phyloP scores from a whole-genome alignment of 108 stramenopile species.

The Cyclotella sp. region DNA sequence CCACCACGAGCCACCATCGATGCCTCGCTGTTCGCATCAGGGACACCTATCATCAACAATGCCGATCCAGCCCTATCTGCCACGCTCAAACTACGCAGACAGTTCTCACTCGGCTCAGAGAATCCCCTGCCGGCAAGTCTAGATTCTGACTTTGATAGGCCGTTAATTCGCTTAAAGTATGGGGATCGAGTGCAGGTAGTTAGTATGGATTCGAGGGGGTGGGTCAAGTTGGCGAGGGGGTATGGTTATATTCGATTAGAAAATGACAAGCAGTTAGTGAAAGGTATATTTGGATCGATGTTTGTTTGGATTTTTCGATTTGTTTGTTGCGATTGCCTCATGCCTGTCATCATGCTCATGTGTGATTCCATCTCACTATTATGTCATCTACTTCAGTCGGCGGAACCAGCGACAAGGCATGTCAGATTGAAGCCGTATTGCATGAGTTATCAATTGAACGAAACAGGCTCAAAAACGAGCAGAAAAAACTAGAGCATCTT shows the following conservation, averaged over 20 bases:
- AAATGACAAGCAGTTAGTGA: slow-evolving; percentile 70
- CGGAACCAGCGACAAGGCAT: slow-evolving; percentile 71
- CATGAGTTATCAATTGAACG: slow-evolving; percentile 64
- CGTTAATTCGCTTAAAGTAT: slow-evolving; percentile 56
- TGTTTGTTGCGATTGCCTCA: background rate
- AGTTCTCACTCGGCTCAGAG: slow-evolving; percentile 1
- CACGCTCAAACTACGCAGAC: slow-evolving; percentile 15
- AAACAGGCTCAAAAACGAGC: slow-evolving; percentile 65
- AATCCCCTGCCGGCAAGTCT: background rate
- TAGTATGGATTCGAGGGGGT: slow-evolving; percentile 64
- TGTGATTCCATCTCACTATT: background rate
- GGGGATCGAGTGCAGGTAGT: slow-evolving; percentile 86
- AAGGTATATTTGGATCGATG: slow-evolving; percentile 54
- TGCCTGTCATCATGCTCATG: background rate
- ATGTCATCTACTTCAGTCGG: slow-evolving; percentile 51
- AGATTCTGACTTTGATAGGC: slow-evolving; percentile 42
- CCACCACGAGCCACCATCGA: background rate
- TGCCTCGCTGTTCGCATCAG: background rate
- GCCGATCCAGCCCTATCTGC: slow-evolving; percentile 13
- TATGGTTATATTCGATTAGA: slow-evolving; percentile 74
- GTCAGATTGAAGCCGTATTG: slow-evolving; percentile 79
- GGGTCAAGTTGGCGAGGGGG: slow-evolving; percentile 82
- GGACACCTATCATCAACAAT: background rate
- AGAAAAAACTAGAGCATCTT: slow-evolving; percentile 73
- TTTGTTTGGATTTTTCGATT: background rate